A percentile compares a stretch with the other conserved stretches of the same genome.
Conservation (phyloP, 441 rosid genomes). For the Hura crepitans region DNA sequence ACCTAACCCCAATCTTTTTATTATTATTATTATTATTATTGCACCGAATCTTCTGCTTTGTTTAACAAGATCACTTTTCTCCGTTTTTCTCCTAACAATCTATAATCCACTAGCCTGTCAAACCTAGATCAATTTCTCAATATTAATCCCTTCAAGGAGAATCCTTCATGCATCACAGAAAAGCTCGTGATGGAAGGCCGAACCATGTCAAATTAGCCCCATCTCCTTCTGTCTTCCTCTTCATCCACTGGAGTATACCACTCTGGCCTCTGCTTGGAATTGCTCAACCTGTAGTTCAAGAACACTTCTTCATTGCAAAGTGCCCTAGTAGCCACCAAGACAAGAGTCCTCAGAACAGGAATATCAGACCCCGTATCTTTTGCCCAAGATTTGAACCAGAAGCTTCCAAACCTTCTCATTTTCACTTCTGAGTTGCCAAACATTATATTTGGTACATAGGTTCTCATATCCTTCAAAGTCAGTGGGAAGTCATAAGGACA, state of each 20-base stretch:
- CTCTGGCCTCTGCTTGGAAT: slow-evolving; percentile 47
- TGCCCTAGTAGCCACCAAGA: slow-evolving; percentile 69
- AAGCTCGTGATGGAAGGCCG: too few species aligned
- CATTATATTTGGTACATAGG: slow-evolving; percentile 62
- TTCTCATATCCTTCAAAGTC: slow-evolving; percentile 52
- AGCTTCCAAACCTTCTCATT: slow-evolving; percentile 62
- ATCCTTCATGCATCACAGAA: too few species aligned
- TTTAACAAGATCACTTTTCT: too few species aligned
- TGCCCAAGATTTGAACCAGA: slow-evolving; percentile 52
- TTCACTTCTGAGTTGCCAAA: slow-evolving; percentile 47
- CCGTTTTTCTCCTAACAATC: too few species aligned
- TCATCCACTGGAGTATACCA: slow-evolving; percentile 79
- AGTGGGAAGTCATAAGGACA: slow-evolving; percentile 79
- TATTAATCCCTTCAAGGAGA: too few species aligned
- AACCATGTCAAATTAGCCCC: slow-evolving; percentile 35
- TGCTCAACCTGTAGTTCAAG: slow-evolving; percentile 69
- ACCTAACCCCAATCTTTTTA: too few species aligned
- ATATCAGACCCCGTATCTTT: slow-evolving; percentile 25
- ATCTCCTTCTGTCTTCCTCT: slow-evolving; percentile 69
- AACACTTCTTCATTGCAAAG: slow-evolving; percentile 65
- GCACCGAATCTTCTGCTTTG: too few species aligned
- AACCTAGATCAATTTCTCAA: too few species aligned
- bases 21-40: too few species aligned
- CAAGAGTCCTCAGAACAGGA: slow-evolving; percentile 56
- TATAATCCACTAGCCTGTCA: too few species aligned